A percentile compares a stretch with the other conserved stretches of the same genome.
Conservation (phyloP, 1,284 basidiomycete species). For the Mycosarcoma maydis region DNA sequence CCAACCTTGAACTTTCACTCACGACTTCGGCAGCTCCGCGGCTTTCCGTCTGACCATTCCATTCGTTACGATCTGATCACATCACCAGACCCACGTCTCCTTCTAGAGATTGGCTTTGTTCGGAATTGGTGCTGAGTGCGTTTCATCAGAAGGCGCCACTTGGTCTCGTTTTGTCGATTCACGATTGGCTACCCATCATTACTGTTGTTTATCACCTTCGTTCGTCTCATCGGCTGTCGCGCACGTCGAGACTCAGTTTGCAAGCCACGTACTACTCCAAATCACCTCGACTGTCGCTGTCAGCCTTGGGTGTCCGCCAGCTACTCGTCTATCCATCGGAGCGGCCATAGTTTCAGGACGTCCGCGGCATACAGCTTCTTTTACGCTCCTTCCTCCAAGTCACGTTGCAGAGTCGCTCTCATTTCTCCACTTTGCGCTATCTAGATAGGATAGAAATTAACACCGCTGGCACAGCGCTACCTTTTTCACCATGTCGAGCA, state of each 20-base stretch:
- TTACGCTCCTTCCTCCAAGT: neutral
- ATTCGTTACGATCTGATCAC: neutral
- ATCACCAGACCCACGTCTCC: too few relatives aligned
- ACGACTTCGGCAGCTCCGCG: slow-evolving; percentile 21
- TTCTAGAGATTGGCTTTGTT: slow-evolving; percentile 1
- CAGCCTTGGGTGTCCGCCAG: too few relatives aligned
- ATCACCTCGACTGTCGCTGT: neutral
- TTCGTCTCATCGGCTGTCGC: neutral
- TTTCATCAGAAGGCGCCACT: too few relatives aligned
- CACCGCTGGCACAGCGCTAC: neutral
- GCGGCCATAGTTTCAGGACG: neutral
- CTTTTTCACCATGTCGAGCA: slow-evolving; percentile 41
- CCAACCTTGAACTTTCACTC: too few relatives aligned
- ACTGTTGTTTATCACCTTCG: too few relatives aligned
- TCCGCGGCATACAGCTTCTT: neutral
- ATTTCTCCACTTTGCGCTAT: neutral
- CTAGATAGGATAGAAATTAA: neutral
- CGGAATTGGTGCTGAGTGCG: too few relatives aligned
- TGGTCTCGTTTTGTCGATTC: too few relatives aligned
- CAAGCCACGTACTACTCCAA: neutral
- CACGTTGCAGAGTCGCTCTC: neutral
- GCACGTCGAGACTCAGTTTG: slow-evolving; percentile 4
- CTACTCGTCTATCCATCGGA: too few relatives aligned
- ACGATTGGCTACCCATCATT: too few relatives aligned
- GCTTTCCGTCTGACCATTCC: slow-evolving; percentile 11